Percentiles rank a stretch among this genome's conserved stretches.
Evolutionary conservation across 257 asterid species (phyloP).

Genomic region (Knoxia roxburghii): DNA sequence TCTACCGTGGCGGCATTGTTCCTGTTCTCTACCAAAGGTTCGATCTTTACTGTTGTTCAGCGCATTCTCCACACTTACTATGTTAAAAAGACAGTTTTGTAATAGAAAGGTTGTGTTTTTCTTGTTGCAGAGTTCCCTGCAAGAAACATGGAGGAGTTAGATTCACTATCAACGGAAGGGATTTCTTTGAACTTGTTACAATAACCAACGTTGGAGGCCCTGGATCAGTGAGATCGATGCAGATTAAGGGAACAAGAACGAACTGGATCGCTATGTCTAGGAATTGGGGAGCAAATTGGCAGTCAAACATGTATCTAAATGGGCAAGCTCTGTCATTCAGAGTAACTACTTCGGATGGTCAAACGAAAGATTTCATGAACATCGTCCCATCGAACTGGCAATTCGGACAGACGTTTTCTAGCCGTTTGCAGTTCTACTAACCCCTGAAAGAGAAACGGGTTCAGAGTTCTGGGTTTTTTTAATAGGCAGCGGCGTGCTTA

Average conservation of each 20-base stretch:
- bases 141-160: conserved; percentile 76
- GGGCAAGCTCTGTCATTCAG: conserved; percentile 74
- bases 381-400: conserved; percentile 62
- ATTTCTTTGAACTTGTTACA: conserved; percentile 68
- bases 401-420: conserved; percentile 66
- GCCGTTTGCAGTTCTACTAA: conserved; percentile 43
- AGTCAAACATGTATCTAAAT: conserved; percentile 55
- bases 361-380: conserved; percentile 45
- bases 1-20: conserved; percentile 38
- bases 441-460: not conserved
- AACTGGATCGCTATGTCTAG: conserved; percentile 74
- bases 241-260: conserved; percentile 65
- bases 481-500: conserved; percentile 72
- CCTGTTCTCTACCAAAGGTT: conserved; percentile 37
- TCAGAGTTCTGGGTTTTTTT: conserved; percentile 20
- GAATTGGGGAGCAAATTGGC: conserved; percentile 99
- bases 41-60: not conserved
- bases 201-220: conserved; percentile 72
- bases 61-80: too few species aligned
- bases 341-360: conserved; percentile 71
- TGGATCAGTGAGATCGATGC: conserved; percentile 59
- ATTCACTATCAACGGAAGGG: conserved; percentile 64
- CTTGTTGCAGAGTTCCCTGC: conserved; percentile 66
- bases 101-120: too few species aligned
- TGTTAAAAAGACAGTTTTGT: too few species aligned